Conservation (phyloP, 148 eudicot genomes). For the Chenopodium formosanum region DNA sequence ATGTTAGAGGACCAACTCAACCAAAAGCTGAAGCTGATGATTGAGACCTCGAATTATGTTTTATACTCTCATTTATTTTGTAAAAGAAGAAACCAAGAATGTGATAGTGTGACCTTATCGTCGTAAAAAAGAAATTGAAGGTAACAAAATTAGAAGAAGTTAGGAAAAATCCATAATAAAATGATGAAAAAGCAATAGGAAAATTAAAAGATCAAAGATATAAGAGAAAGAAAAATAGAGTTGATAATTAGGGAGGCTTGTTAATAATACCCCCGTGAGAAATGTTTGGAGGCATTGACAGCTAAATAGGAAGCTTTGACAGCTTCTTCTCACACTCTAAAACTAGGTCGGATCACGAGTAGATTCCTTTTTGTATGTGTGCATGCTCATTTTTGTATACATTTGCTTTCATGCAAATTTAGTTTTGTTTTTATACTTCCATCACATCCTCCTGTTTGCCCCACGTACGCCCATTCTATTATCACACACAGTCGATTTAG, state of each 20-base stretch:
- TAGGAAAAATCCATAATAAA: too few species aligned
- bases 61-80: too few species aligned
- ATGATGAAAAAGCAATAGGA: too few species aligned
- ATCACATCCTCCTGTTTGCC: not conserved
- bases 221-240: not conserved
- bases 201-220: not conserved
- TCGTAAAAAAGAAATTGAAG: not conserved
- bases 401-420: not conserved
- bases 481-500: too few species aligned
- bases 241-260: not conserved
- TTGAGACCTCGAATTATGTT: too few species aligned
- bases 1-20: too few species aligned
- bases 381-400: slow-evolving; percentile 9
- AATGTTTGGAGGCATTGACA: slow-evolving; percentile 11
- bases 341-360: slow-evolving; percentile 4
- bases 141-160: not conserved
- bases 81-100: not conserved
- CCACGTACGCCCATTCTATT: not conserved
- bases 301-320: slow-evolving; percentile 7
- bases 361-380: slow-evolving; percentile 1
- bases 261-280: slow-evolving; percentile 3
- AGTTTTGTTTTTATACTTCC: not conserved
- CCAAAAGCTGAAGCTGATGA: too few species aligned
- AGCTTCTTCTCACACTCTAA: not conserved
- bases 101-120: not conserved